Conservation (phyloP, 164 flowering plant genomes). For the Tinospora cordifolia region DNA sequence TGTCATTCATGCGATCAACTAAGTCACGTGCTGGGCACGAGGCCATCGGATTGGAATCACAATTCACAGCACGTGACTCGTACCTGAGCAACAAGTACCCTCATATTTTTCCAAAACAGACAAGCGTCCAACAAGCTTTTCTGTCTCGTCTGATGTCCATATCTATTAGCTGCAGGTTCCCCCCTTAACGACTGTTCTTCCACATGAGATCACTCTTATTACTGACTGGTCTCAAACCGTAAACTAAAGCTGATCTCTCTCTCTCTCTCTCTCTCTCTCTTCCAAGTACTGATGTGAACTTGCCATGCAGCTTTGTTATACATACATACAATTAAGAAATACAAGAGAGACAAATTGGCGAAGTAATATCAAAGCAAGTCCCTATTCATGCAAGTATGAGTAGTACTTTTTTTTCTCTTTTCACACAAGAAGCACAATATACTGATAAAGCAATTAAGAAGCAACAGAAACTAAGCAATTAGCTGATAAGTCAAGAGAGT, state of each 20-base stretch:
- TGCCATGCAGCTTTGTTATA: neutral
- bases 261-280: too few relatives aligned
- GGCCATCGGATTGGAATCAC: neutral
- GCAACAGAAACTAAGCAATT: neutral
- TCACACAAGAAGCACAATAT: neutral
- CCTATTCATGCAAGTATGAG: neutral
- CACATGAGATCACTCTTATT: neutral
- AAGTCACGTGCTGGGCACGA: too few relatives aligned
- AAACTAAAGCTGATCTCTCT: neutral
- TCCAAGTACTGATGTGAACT: neutral
- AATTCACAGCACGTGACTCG: neutral
- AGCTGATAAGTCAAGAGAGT: neutral
- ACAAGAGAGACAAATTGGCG: neutral
- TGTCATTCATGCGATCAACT: too few relatives aligned
- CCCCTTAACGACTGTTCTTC: neutral
- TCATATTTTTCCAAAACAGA: neutral
- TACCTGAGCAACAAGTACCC: neutral
- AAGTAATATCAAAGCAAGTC: neutral
- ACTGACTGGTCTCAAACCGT: neutral
- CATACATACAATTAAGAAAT: neutral
- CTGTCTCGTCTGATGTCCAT: constrained; percentile 1
- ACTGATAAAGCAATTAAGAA: neutral
- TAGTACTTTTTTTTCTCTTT: neutral
- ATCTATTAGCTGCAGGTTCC: neutral
- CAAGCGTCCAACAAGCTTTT: neutral